These are phyloP conservation scores for Ganoderma leucocontextum DNA, from an alignment of 1,284 basidiomycete species.

Conservation along the genomic window DNA sequence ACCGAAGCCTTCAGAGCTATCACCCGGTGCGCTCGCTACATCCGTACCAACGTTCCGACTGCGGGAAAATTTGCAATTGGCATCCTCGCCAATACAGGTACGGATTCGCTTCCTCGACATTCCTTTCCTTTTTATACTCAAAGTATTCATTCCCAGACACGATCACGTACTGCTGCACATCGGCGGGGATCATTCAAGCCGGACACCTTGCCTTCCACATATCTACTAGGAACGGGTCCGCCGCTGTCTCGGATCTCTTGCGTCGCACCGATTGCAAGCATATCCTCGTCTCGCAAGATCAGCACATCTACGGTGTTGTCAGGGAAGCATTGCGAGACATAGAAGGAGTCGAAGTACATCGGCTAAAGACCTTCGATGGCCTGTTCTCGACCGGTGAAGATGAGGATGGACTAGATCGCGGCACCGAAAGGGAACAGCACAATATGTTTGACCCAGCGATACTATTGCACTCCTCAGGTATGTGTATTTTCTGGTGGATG, in stretches of 20 bases:
- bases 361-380: neutral
- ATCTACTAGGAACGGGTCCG: slow-evolving; percentile 48
- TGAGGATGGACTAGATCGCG: neutral
- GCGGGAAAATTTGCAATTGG: neutral
- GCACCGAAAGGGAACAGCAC: neutral
- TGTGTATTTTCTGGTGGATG: neutral
- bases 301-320: neutral
- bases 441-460: slow-evolving; percentile 10
- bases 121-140: neutral
- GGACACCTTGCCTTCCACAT: slow-evolving; percentile 44
- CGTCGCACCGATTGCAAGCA: slow-evolving; percentile 35
- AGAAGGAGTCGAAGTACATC: neutral
- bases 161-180: slow-evolving; percentile 40
- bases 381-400: neutral
- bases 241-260: slow-evolving; percentile 47
- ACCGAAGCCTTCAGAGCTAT: slow-evolving; percentile 35
- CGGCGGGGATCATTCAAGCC: slow-evolving; percentile 36
- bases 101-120: neutral
- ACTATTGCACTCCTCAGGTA: slow-evolving; percentile 37
- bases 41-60: neutral
- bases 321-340: slow-evolving; percentile 4
- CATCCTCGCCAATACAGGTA: neutral
- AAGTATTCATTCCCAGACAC: slow-evolving; percentile 33
- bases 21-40: slow-evolving; percentile 19
- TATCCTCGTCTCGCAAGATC: slow-evolving; percentile 38